Conservation (phyloP, 495 filamentous ascomycete species). For the Penicillium turbatum region DNA sequence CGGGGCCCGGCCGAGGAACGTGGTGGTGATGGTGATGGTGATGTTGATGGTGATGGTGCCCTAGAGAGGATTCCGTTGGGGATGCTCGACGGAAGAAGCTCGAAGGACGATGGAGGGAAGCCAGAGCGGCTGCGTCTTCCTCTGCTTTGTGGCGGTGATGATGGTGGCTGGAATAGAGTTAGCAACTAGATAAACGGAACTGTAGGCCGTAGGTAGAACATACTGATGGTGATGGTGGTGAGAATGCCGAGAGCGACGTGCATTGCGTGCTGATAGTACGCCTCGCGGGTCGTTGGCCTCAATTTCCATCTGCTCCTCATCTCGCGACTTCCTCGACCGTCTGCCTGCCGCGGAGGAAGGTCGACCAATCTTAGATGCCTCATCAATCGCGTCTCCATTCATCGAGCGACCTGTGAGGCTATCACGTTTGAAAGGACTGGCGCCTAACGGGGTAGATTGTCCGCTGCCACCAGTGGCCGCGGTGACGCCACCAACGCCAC, state of each 20-base stretch:
- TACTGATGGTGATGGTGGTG: conserved; percentile 59
- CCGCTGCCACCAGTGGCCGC: conserved; percentile 51
- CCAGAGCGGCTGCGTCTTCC: conserved; percentile 52
- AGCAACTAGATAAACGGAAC: conserved; percentile 17
- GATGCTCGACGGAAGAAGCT: conserved; percentile 36
- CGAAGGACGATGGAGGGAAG: conserved; percentile 32
- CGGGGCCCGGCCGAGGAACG: conserved; percentile 30
- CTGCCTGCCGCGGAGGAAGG: conserved; percentile 53
- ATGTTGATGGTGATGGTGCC: conserved; percentile 49
- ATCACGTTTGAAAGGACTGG: conserved; percentile 53
- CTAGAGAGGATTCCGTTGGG: conserved; percentile 33
- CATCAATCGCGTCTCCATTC: conserved; percentile 36
- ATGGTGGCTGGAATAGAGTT: conserved; percentile 55
- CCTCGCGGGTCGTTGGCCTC: conserved; percentile 60
- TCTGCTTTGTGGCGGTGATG: conserved; percentile 69
- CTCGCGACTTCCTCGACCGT: conserved; percentile 49
- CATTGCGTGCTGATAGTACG: conserved; percentile 49
- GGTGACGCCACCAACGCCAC: conserved; percentile 66
- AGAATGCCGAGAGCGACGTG: conserved; percentile 52
- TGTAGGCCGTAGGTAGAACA: conserved; percentile 22
- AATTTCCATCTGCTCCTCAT: conserved; percentile 57
- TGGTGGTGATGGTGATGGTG: conserved; percentile 56
- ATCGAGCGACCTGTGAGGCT: conserved; percentile 33
- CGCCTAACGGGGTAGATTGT: conserved; percentile 50
- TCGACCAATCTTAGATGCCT: conserved; percentile 34